Evolutionary conservation across 768 basidiomycete genomes (phyloP), one percentile per base, ranked within the genome.

Genomic region (Boletus insuetus): DNA sequence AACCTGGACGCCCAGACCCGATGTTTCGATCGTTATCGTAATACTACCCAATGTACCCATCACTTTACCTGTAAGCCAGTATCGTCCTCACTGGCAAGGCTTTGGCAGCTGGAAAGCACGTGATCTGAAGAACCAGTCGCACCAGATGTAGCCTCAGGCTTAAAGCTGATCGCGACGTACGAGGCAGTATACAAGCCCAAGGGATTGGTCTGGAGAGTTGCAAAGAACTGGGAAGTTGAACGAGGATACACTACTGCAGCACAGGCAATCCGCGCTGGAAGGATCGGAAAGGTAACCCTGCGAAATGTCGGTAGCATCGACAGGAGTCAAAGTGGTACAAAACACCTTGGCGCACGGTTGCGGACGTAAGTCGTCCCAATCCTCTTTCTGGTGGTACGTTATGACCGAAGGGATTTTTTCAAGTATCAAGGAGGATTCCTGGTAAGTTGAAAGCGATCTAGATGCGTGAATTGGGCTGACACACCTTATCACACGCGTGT

Each of bases 91-190:
- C n/a, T n/a, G n/a, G n/a, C n/a, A 81, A 80, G 63, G 80, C 82
- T 0, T 73, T 87, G 37, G 80, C 75, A 1, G 87, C 89, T 3
- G 89, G 92, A 26, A 96, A 95, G 73, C 89, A 94, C 66, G 91
- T 95, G 46, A 67, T 94, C 56, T 69, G 93, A 96, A 76, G 95
- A 95, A 66, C 94, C 94, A 7, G 79, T 94, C 14, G 90, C 84
- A 4, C 77, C 84, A 40, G 85, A 88, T 62, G 82, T 93, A 43
- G 77, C 77, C 29, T 72, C 74, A 3, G 92, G 87, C 0, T 70
- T 82, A 44, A 74, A 75, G 56, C 76, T 94, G 46, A 85, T 94
- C 67, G 74, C 79, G 35, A 77, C 74, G 38, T 94, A 91, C 69
- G 81, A 89, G 60, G 68, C 70, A 50, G 73, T 76, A 47, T 91